Percentiles rank a stretch among this genome's conserved stretches.
phyloP scores from a whole-genome alignment of 2,329 filamentous ascomycete species.

The Lachnellula subtilissima region DNA sequence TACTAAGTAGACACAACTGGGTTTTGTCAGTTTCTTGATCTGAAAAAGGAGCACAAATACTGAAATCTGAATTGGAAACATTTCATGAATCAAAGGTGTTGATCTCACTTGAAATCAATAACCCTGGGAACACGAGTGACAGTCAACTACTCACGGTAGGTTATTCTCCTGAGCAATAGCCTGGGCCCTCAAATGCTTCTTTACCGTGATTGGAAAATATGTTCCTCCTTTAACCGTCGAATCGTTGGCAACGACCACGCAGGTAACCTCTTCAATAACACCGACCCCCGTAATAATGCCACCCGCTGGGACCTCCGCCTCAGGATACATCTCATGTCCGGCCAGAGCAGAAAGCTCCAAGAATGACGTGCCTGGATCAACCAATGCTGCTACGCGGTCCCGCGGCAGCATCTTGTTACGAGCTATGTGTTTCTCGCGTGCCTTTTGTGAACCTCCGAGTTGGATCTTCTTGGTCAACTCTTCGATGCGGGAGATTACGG shows the following conservation, averaged over 20 bases:
- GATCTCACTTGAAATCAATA: too few species aligned
- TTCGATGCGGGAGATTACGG: conserved; percentile 64
- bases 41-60: not conserved
- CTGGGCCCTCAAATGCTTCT: conserved; percentile 93
- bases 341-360: conserved; percentile 91
- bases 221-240: conserved; percentile 96
- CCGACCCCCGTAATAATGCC: conserved; percentile 93
- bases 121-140: too few species aligned
- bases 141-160: conserved; percentile 47
- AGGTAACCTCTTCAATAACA: conserved; percentile 82
- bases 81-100: too few species aligned
- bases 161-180: conserved; percentile 85
- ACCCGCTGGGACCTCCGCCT: conserved; percentile 81
- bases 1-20: conserved; percentile 85
- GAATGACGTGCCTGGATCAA: conserved; percentile 87
- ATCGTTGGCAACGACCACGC: conserved; percentile 92
- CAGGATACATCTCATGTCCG: conserved; percentile 78
- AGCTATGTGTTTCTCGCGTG: conserved; percentile 79
- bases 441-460: conserved; percentile 73
- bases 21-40: not conserved
- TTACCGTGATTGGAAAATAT: conserved; percentile 95
- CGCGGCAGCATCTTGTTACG: conserved; percentile 92
- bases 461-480: conserved; percentile 67
- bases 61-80: not conserved
- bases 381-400: conserved; percentile 79